Percentiles rank a stretch among this genome's conserved stretches.
Evolutionary conservation across 768 basidiomycete species (phyloP).

Genomic region (Leccinum sublutescens): DNA sequence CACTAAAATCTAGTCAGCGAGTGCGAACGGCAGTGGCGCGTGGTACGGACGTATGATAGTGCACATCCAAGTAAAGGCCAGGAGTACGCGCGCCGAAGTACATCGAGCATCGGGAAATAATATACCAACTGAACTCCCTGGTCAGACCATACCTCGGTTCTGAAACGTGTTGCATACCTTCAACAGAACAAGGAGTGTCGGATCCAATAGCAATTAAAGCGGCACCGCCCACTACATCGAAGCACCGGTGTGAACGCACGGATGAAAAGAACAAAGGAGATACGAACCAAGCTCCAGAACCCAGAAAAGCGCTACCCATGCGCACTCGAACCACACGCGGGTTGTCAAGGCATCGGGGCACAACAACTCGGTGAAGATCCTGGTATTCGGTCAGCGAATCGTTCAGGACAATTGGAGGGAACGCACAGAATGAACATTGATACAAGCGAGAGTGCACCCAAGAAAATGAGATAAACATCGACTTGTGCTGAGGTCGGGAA

Average conservation of each 20-base stretch:
- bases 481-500: slow-evolving; percentile 38
- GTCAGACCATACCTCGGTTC: slow-evolving; percentile 3
- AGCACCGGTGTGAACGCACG: slow-evolving; percentile 5
- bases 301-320: slow-evolving; percentile 60
- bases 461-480: slow-evolving; percentile 58
- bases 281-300: slow-evolving; percentile 57
- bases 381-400: slow-evolving; percentile 20
- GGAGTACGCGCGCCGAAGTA: slow-evolving; percentile 51
- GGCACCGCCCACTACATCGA: slow-evolving; percentile 48
- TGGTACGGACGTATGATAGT: slow-evolving; percentile 38
- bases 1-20: slow-evolving; percentile 38
- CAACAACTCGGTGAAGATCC: slow-evolving; percentile 58
- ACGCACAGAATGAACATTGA: slow-evolving; percentile 61
- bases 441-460: slow-evolving; percentile 57
- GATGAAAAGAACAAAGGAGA: background rate
- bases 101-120: slow-evolving; percentile 32
- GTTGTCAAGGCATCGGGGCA: slow-evolving; percentile 50
- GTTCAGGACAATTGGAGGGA: background rate
- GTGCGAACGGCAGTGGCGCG: background rate
- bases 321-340: slow-evolving; percentile 70
- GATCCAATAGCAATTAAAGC: slow-evolving; percentile 44
- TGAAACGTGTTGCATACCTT: slow-evolving; percentile 23
- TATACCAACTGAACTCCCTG: background rate
- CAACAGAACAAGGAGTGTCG: slow-evolving; percentile 33
- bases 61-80: slow-evolving; percentile 60